Base-by-base conservation (phyloP, 176 grass and related monocot species). In the Saccharum spontaneum region DNA sequence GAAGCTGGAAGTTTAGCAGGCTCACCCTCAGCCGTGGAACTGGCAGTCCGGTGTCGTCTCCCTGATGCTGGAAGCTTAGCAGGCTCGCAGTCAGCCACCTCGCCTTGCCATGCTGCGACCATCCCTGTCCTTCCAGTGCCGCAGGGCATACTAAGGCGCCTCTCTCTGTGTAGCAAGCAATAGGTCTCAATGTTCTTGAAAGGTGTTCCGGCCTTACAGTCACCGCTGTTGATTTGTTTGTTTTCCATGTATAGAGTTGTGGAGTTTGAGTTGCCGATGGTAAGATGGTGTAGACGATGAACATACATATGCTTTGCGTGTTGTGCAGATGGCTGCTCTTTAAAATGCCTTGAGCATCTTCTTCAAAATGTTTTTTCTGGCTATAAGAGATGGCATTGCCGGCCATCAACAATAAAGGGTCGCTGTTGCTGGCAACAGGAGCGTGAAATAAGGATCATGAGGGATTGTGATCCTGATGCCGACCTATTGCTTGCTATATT, bases 31-130 rank as follows among this genome's bases (percentile, higher is more conserved):
- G n/a, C 22, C 9, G 75, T 77, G 78, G 37, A 98, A 87, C 75
- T 85, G 91, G 36, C 91, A 94, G 86, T 94, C 96, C 30, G 78
- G 86, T 17, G 89, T 95, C 5, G 90, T 94, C 67, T 97, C 94
- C 80, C 85, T 92, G 90, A 94, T 90, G 88, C 90, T 92, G 1
- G 94, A 97, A 87, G 90, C 88, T 13, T 97, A 86, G 79, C 60
- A 72, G 37, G n/a, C 22, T 66, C 8, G 1, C 63, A 3, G 1
- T 79, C 36, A 60, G 20, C 54, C 54, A 11, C 57, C 57, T 61
- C 1, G 6, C 26, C 37, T 44, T 2, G 6, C 26, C 26, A 15
- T 34, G 0, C 17, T 71, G 20, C 31, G 22, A 17, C 68, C 8
- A 44, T 15, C 67, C 18, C 67, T 2, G 3, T 1, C 43, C 13